Evolutionary conservation across 179 eudicot genomes (phyloP), one percentile per base, ranked within the genome.

Genomic region (Vitellaria paradoxa): DNA sequence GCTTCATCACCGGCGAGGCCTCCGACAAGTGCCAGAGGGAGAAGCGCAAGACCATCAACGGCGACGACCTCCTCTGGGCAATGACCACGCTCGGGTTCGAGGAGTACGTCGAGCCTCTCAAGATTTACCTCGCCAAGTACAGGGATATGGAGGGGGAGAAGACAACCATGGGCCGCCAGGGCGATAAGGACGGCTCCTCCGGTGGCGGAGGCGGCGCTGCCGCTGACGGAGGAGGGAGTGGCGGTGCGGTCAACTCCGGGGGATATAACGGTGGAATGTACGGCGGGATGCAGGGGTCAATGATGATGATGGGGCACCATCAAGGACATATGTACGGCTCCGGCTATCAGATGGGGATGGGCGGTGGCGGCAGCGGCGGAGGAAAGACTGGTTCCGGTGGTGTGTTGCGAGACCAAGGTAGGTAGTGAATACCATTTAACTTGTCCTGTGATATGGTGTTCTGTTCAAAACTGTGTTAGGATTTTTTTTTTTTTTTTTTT

Each of bases 131-230:
- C 23, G 89, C 86, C 81, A 82, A 87, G 88, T 87, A 84, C 69
- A 81, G 92, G 60, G 92, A 89, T 74, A 57, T 88, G 61, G 91
- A 90, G 70, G 93, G 93, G 7, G 93, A 88, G 70, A 80, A 83
- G 65, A 89, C 83, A 67, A 83, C 86, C 3, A 15, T 49, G 21
- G 56, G 80, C 55, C 60, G 76, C 47, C 65, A 7, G 79, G 75
- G n/a, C 46, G 77, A 65, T 73, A 74, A 26, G 73, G 69, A 65
- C 20, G 42, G 72, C 70, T 63, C 63, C 77, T 62, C 60, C 46
- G 69, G 60, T 17, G 78, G 73, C 6, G 78, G 70, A 66, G 37
- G 37, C 37, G 82, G 78, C 61, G 17, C 26, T 21, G 74, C 61
- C 11, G 23, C 56, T 2, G 75, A 46, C 17, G 71, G 52, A 24